Conservation (phyloP, 352 stramenopile species). For the Aphanomyces euteiches region DNA sequence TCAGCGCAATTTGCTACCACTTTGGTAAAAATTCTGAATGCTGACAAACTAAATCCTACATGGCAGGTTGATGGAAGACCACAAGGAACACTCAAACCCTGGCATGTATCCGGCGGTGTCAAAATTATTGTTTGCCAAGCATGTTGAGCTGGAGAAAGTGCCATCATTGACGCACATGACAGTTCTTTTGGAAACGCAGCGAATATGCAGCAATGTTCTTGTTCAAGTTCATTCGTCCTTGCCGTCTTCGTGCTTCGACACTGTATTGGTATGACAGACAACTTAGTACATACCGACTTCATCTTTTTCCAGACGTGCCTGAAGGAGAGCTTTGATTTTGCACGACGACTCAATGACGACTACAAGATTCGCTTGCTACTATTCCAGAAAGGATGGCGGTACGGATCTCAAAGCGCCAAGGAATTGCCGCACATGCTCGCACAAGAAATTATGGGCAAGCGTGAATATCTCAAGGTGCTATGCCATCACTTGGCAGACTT, state of each 20-base stretch:
- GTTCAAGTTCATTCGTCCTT: conserved; percentile 14
- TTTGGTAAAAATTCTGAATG: conserved; percentile 1
- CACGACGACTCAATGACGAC: conserved; percentile 25
- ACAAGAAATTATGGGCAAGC: conserved; percentile 74
- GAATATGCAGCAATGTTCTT: conserved; percentile 16
- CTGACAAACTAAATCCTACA: background rate
- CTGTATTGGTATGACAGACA: conserved; percentile 13
- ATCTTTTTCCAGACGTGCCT: conserved; percentile 3
- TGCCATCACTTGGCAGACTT: conserved; percentile 42
- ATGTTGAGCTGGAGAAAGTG: background rate
- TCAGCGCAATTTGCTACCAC: background rate
- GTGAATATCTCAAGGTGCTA: conserved; percentile 68
- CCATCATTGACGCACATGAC: conserved; percentile 26
- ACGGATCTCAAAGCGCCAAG: conserved; percentile 9
- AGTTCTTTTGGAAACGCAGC: conserved; percentile 14
- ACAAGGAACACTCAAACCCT: background rate
- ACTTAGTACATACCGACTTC: background rate
- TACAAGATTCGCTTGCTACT: conserved; percentile 13
- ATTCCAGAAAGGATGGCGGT: conserved; percentile 19
- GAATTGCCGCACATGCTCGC: conserved; percentile 57
- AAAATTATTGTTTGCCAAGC: conserved; percentile 1
- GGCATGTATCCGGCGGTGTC: conserved; percentile 24
- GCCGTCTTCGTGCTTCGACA: conserved; percentile 3
- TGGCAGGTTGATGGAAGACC: conserved; percentile 3
- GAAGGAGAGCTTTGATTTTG: conserved; percentile 6